Evolutionary conservation across 441 rosid genomes (phyloP), one percentile per base, ranked within the genome.

Genomic region (Pelargonium cotyledonis): DNA sequence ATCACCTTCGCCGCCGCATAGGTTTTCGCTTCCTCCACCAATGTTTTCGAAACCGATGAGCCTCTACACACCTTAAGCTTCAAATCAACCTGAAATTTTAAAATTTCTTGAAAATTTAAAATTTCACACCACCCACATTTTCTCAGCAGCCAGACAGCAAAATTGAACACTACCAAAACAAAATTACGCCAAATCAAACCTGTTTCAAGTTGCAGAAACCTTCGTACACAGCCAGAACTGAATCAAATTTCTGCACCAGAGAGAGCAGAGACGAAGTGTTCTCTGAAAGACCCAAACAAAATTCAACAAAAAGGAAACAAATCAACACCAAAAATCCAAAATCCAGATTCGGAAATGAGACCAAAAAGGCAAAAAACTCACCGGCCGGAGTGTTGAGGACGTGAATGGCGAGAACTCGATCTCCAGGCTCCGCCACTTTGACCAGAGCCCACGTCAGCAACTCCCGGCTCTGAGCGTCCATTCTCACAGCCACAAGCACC

Each of bases 161-260:
- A 1, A 15, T 1, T 65, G 18, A 9, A 55, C 11, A 21, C 8
- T 0, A 53, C 6, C n/a, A 7, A 11, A 15, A 5, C 1, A 51
- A 40, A 57, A 29, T 53, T 5, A 10, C 51, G 0, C 10, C 11
- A 44, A 4, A 64, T 19, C 6, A 35, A 66, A 81, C 99, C 96
- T 88, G 97, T 67, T 94, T 94, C 77, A 94, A 78, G 79, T 89
- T 87, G 89, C 97, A 94, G 90, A 94, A 91, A 68, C 99, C 95
- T 82, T 94, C 96, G 65, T 87, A 89, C 2, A 86, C 97, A 9
- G 88, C 83, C 55, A 94, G 83, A 76, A 86, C 76, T 26, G 87
- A 86, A 73, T 94, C 99, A 69, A 94, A 89, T 19, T 83, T 82
- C 77, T 83, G 83, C 53, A 94, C 92, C 10, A 88, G 80, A 46